A percentile compares a stretch with the other conserved stretches of the same genome.
Conservation (phyloP, 768 basidiomycete species). For the Auricularia sp. region DNA sequence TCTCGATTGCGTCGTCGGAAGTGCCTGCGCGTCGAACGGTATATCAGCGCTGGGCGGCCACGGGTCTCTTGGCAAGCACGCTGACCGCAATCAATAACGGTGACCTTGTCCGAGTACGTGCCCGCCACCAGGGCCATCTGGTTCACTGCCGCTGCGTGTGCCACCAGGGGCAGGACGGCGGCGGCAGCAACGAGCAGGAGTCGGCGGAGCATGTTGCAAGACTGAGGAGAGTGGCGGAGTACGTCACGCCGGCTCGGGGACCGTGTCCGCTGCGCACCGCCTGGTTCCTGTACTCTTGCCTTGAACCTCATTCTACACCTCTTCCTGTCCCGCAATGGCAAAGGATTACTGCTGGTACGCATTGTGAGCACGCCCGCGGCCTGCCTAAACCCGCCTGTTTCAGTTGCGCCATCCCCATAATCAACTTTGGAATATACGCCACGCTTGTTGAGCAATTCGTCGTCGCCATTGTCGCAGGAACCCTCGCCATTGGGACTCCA, state of each 20-base stretch:
- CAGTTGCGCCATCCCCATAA: conserved; percentile 71
- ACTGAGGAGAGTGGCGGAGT: background rate
- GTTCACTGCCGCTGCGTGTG: background rate
- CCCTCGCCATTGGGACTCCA: conserved; percentile 68
- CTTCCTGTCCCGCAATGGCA: conserved; percentile 40
- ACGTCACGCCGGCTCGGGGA: background rate
- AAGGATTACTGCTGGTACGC: conserved; percentile 75
- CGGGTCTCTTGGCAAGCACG: background rate
- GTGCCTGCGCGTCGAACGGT: conserved; percentile 29
- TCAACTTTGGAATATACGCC: conserved; percentile 84
- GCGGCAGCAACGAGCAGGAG: conserved; percentile 2
- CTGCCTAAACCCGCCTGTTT: too few species aligned
- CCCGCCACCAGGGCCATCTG: background rate
- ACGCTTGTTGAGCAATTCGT: conserved; percentile 69
- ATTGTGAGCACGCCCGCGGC: too few species aligned
- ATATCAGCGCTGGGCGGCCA: background rate
- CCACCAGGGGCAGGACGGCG: background rate
- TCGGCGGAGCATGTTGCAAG: background rate
- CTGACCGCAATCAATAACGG: background rate
- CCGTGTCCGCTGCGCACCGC: conserved; percentile 1
- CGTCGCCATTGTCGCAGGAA: conserved; percentile 55
- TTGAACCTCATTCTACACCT: background rate
- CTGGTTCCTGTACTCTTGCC: background rate
- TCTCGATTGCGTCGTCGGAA: conserved; percentile 38
- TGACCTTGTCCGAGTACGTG: background rate